Conservation (phyloP, 768 basidiomycete species). For the Lactarius pseudohatsudake region DNA sequence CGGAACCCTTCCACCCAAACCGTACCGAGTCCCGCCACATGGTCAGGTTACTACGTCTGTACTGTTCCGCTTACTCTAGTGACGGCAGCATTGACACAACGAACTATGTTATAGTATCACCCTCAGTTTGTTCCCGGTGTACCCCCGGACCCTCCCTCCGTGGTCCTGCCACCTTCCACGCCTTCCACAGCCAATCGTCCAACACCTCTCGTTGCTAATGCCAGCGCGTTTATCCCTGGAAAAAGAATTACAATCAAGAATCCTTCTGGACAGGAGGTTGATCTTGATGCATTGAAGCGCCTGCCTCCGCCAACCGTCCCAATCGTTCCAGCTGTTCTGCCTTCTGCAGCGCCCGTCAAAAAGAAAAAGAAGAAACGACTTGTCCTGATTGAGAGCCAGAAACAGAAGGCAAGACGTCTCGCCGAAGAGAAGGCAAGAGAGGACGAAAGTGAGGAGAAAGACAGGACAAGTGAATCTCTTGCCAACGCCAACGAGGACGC, state of each 20-base stretch:
- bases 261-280: slow-evolving; percentile 59
- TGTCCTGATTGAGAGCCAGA: slow-evolving; percentile 65
- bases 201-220: slow-evolving; percentile 55
- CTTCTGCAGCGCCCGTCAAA: slow-evolving; percentile 13
- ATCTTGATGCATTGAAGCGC: slow-evolving; percentile 53
- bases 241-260: slow-evolving; percentile 35
- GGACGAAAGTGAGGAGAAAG: slow-evolving; percentile 43
- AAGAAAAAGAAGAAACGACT: slow-evolving; percentile 29
- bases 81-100: slow-evolving; percentile 12
- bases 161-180: slow-evolving; percentile 68
- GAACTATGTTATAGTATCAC: slow-evolving; percentile 38
- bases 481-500: slow-evolving; percentile 34
- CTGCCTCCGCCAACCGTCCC: slow-evolving; percentile 44
- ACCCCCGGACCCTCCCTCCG: slow-evolving; percentile 40
- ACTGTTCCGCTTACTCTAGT: slow-evolving; percentile 2
- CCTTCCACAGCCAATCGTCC: slow-evolving; percentile 49
- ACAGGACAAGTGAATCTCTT: slow-evolving; percentile 36
- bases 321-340: slow-evolving; percentile 39
- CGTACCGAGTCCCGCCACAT: slow-evolving; percentile 33
- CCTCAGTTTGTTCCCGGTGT: slow-evolving; percentile 40
- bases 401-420: slow-evolving; percentile 50
- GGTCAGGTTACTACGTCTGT: slow-evolving; percentile 60
- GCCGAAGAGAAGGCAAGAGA: slow-evolving; percentile 51
- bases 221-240: slow-evolving; percentile 65
- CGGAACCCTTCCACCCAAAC: slow-evolving; percentile 37